phyloP scores from a whole-genome alignment of 345 rosid genomes.

The Populus davidiana region DNA sequence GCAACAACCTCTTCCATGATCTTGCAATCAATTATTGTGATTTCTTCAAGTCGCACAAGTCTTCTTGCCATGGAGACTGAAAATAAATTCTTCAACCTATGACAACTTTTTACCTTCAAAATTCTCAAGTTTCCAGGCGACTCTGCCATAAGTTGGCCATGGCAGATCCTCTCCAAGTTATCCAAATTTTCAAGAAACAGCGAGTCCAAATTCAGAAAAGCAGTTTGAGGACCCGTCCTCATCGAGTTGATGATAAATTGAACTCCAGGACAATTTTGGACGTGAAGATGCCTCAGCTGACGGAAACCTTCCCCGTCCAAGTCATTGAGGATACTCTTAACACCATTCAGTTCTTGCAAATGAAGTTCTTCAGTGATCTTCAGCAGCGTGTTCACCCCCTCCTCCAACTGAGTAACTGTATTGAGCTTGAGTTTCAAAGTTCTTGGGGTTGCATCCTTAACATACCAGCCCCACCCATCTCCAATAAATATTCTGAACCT shows the following conservation, averaged over 20 bases:
- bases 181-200: slow-evolving; percentile 5
- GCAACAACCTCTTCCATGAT: neutral
- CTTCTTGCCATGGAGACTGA: neutral
- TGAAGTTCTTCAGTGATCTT: slow-evolving; percentile 2
- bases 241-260: neutral
- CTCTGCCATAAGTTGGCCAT: neutral
- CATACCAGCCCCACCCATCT: neutral
- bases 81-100: slow-evolving; percentile 17
- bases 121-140: slow-evolving; percentile 16
- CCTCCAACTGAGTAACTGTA: neutral
- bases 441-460: too few relatives aligned
- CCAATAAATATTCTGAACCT: too few relatives aligned
- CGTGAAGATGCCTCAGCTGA: slow-evolving; percentile 7
- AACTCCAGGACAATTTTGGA: slow-evolving; percentile 7
- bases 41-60: slow-evolving; percentile 13
- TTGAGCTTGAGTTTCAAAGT: too few relatives aligned
- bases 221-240: neutral
- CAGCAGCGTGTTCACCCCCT: neutral
- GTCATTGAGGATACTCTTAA: neutral
- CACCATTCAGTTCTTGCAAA: too few relatives aligned
- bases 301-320: neutral
- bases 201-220: slow-evolving; percentile 8
- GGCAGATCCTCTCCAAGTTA: slow-evolving; percentile 15
- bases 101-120: neutral
- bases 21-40: neutral